Evolutionary conservation across 768 basidiomycete species (phyloP).

Genomic region (Clitopilus passeckerianus): DNA sequence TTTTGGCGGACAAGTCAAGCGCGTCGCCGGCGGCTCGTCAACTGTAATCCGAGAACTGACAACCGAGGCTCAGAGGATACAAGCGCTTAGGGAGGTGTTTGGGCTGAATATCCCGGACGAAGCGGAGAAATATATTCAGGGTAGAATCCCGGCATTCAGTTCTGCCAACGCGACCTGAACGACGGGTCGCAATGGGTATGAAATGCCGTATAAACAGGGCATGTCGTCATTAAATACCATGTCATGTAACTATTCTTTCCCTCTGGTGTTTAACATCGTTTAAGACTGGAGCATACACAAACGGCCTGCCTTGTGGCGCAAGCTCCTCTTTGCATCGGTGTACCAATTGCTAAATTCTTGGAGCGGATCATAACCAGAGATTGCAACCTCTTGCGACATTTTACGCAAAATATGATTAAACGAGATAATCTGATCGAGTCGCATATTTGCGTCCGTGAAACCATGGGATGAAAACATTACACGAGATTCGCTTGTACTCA

Average conservation of each 20-base stretch:
- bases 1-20: conserved; percentile 21
- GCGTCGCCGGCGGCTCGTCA: conserved; percentile 13
- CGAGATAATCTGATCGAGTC: neutral
- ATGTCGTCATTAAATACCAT: no score
- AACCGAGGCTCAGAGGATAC: conserved; percentile 23
- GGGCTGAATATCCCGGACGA: conserved; percentile 17
- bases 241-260: no score
- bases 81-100: conserved; percentile 20
- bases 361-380: neutral
- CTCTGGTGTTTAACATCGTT: no score
- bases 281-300: no score
- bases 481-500: neutral
- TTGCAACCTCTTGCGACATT: neutral
- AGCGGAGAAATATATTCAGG: conserved; percentile 17
- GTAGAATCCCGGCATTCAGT: conserved; percentile 15
- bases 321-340: neutral
- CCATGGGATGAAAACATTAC: neutral
- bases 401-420: neutral
- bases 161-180: neutral
- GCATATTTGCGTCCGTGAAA: neutral
- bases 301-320: neutral
- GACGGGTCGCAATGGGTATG: neutral
- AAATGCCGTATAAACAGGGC: neutral
- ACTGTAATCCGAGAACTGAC: conserved; percentile 17
- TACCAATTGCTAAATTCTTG: neutral